phyloP scores from a whole-genome alignment of 352 stramenopile genomes.

The Phytophthora tubulina region DNA sequence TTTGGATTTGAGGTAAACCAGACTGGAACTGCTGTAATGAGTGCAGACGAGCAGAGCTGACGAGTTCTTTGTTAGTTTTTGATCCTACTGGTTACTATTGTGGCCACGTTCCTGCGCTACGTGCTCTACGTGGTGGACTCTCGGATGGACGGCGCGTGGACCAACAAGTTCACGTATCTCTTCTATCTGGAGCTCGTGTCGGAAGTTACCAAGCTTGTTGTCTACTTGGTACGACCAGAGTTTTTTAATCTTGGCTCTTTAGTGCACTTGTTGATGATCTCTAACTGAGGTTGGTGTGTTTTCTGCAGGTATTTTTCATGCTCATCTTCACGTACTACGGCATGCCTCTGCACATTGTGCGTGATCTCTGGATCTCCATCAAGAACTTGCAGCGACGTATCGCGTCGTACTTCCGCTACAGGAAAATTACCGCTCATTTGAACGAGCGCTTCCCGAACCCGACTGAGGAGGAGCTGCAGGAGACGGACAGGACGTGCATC shows the following conservation, averaged over 20 bases:
- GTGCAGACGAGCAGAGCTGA: constrained; percentile 7
- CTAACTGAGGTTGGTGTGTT: constrained; percentile 1
- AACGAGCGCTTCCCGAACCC: constrained; percentile 96
- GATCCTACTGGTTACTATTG: constrained; percentile 95
- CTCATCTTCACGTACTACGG: constrained; percentile 98
- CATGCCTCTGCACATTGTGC: constrained; percentile 97
- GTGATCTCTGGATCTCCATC: constrained; percentile 96
- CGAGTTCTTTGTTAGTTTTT: constrained; percentile 68
- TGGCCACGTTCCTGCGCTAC: constrained; percentile 91
- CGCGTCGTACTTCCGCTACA: constrained; percentile 92
- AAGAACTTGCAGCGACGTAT: constrained; percentile 89
- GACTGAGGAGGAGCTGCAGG: constrained; percentile 95
- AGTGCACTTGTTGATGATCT: not conserved
- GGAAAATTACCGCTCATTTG: constrained; percentile 96
- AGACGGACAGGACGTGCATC: constrained; percentile 94
- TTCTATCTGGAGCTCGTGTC: constrained; percentile 97
- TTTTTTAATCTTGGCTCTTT: constrained; percentile 4
- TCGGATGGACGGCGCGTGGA: constrained; percentile 89
- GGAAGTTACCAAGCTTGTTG: constrained; percentile 95
- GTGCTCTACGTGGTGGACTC: constrained; percentile 95
- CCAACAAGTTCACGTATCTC: constrained; percentile 91
- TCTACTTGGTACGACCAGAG: constrained; percentile 89
- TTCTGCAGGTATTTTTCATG: constrained; percentile 94
- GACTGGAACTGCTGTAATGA: not conserved
- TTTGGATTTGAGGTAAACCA: constrained; percentile 95